These are phyloP conservation scores for Spergularia azorica DNA, from an alignment of 179 eudicot species.

Conservation along the genomic window DNA sequence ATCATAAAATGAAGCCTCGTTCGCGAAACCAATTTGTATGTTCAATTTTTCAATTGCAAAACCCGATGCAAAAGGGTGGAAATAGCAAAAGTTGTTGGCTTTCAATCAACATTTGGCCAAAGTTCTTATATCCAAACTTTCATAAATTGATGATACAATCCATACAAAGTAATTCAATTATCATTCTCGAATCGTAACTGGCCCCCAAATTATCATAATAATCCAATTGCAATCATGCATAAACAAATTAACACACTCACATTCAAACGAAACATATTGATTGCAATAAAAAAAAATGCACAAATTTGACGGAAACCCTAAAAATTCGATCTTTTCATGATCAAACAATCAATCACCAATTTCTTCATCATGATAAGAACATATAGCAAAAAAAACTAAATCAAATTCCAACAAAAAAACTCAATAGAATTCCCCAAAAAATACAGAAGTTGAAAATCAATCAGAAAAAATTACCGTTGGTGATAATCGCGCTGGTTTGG, in stretches of 20 bases:
- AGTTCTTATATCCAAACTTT: neutral
- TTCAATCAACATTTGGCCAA: neutral
- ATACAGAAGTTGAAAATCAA: neutral
- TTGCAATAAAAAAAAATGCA: too few relatives aligned
- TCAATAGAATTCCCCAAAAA: neutral
- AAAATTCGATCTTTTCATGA: too few relatives aligned
- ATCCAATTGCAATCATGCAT: neutral
- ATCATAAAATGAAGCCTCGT: too few relatives aligned
- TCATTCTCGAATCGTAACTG: too few relatives aligned
- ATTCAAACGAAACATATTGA: neutral
- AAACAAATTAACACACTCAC: neutral
- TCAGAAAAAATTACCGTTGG: slow-evolving; percentile 56
- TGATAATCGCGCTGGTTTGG: slow-evolving; percentile 94
- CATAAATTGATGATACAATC: too few relatives aligned
- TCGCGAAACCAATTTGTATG: too few relatives aligned
- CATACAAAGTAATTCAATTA: too few relatives aligned
- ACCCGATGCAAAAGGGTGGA: too few relatives aligned
- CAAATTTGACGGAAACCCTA: neutral
- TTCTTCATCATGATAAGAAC: neutral
- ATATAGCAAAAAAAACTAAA: neutral
- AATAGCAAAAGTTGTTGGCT: neutral
- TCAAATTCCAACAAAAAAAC: neutral
- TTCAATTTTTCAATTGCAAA: too few relatives aligned
- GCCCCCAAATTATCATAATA: too few relatives aligned
- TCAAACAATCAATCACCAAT: too few relatives aligned